Evolutionary conservation across 78 protist genomes (phyloP).

Genomic region (Ministeria vibrans): DNA sequence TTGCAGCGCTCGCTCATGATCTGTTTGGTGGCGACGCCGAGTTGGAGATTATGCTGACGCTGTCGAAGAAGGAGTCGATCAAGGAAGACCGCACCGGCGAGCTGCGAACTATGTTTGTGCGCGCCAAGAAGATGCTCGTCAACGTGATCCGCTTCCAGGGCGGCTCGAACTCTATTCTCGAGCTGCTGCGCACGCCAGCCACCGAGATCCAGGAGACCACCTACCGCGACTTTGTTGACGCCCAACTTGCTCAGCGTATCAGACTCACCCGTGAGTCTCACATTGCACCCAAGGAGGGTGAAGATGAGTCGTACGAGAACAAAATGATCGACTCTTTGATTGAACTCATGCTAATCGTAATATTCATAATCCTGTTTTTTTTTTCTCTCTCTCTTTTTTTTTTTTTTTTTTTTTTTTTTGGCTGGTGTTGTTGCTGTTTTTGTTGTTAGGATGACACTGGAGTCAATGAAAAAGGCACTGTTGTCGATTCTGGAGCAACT

Average conservation of each 20-base stretch:
- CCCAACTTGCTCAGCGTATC: background rate
- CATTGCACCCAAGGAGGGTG: too few relatives aligned
- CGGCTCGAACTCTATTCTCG: background rate
- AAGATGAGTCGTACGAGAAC: too few relatives aligned
- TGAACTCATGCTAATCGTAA: background rate
- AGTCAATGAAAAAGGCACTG: background rate
- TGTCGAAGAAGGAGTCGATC: background rate
- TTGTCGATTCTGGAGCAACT: background rate
- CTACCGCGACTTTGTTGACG: background rate
- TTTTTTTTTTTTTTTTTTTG: background rate
- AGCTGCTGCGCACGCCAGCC: background rate
- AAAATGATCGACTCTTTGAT: background rate
- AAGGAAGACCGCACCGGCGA: background rate
- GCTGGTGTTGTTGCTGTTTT: background rate
- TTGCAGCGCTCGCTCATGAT: background rate
- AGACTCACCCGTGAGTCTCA: too few relatives aligned
- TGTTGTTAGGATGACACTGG: background rate
- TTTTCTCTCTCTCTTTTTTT: background rate
- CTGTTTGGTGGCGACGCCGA: background rate
- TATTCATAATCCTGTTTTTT: too few relatives aligned
- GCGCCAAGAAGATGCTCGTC: background rate
- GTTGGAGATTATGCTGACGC: background rate
- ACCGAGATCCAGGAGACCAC: background rate
- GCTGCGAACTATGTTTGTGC: background rate
- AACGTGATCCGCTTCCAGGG: slow-evolving; percentile 5